These are phyloP conservation scores for Bimuria novae-zelandiae DNA, from an alignment of 2,329 filamentous ascomycete species.

Conservation along the genomic window DNA sequence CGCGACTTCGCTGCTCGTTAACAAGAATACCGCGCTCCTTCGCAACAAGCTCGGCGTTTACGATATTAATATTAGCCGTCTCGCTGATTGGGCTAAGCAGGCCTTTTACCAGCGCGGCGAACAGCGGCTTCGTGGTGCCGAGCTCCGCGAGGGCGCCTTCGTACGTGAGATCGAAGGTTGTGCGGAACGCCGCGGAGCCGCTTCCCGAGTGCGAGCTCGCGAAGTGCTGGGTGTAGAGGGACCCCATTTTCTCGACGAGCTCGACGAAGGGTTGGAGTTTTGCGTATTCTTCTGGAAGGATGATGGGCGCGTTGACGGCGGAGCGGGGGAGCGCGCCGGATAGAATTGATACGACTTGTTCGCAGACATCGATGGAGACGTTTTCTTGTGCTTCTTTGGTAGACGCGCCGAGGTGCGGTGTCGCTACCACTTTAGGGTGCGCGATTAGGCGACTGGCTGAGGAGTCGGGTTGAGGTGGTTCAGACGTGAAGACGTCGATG, in stretches of 20 bases:
- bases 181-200: slow-evolving; percentile 56
- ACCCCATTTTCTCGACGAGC: slow-evolving; percentile 79
- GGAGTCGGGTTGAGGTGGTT: slow-evolving; percentile 67
- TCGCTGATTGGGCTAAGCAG: slow-evolving; percentile 72
- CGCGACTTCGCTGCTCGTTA: slow-evolving; percentile 71
- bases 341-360: slow-evolving; percentile 76
- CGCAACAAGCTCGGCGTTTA: slow-evolving; percentile 77
- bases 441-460: slow-evolving; percentile 66
- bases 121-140: slow-evolving; percentile 76
- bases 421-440: slow-evolving; percentile 75
- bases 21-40: slow-evolving; percentile 78
- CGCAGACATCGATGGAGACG: slow-evolving; percentile 80
- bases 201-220: slow-evolving; percentile 47
- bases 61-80: slow-evolving; percentile 75
- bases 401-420: slow-evolving; percentile 78
- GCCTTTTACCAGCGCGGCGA: slow-evolving; percentile 78
- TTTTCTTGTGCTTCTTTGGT: slow-evolving; percentile 85
- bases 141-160: slow-evolving; percentile 74
- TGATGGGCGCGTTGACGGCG: slow-evolving; percentile 81
- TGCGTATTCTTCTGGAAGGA: slow-evolving; percentile 78
- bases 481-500: slow-evolving; percentile 78
- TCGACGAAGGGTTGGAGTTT: slow-evolving; percentile 77
- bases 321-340: slow-evolving; percentile 73
- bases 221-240: slow-evolving; percentile 78
- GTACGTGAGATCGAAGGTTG: slow-evolving; percentile 76